Evolutionary conservation across 2,329 filamentous ascomycete species (phyloP).

Genomic region (Hymenoscyphus scutula): DNA sequence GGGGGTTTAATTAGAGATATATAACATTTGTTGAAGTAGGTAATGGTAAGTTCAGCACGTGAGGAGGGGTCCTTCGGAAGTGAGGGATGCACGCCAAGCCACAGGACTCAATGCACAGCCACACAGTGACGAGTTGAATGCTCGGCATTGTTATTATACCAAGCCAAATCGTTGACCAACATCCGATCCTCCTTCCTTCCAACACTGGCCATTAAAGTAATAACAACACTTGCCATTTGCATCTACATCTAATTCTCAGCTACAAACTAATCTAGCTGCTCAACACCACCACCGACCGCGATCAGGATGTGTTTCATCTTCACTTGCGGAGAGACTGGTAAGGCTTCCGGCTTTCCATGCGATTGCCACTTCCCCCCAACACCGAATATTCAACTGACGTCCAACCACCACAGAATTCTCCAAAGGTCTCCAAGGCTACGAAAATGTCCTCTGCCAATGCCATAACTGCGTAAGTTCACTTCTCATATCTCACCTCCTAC

Average conservation of each 20-base stretch:
- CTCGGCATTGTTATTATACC: neutral
- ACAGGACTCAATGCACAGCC: neutral
- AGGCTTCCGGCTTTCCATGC: constrained; percentile 13
- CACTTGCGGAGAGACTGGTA: constrained; percentile 38
- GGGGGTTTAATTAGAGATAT: too few relatives aligned
- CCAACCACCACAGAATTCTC: constrained; percentile 32
- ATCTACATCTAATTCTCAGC: neutral
- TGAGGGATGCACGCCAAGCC: neutral
- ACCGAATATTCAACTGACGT: constrained; percentile 19
- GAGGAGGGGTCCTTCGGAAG: neutral
- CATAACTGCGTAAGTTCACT: constrained; percentile 53
- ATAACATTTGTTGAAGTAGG: too few relatives aligned
- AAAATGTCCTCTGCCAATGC: constrained; percentile 60
- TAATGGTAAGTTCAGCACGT: neutral
- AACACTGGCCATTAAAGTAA: neutral
- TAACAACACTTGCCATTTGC: neutral
- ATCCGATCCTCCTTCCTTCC: neutral
- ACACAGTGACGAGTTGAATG: neutral
- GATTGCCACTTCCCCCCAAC: constrained; percentile 8
- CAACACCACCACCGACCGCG: neutral
- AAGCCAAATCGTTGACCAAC: too few relatives aligned
- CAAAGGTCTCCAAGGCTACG: constrained; percentile 50
- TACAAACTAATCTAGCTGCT: neutral
- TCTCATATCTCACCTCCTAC: neutral
- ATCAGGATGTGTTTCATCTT: constrained; percentile 35